phyloP scores from a whole-genome alignment of 2,329 filamentous ascomycete species.

The Colletotrichum higginsianum region DNA sequence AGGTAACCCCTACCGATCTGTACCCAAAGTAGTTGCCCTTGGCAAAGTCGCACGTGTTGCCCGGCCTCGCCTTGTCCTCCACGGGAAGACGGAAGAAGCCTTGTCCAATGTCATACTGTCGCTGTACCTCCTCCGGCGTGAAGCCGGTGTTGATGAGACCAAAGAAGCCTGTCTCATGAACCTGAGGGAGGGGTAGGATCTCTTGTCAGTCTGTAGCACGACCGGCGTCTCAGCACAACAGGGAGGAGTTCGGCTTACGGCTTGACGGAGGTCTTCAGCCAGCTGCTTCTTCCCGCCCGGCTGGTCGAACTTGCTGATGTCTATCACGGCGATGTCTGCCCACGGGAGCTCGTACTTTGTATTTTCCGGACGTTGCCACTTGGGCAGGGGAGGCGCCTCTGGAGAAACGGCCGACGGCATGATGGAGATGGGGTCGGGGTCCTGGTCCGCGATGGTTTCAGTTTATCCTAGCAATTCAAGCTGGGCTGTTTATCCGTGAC shows the following conservation, averaged over 20 bases:
- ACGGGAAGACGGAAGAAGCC: conserved; percentile 65
- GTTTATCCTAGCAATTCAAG: too few relatives aligned
- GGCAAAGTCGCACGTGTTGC: conserved; percentile 60
- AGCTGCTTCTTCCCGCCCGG: conserved; percentile 66
- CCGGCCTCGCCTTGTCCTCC: conserved; percentile 62
- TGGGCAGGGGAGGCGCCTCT: conserved; percentile 40
- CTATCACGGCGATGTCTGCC: conserved; percentile 69
- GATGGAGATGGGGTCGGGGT: background rate
- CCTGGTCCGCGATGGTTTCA: background rate
- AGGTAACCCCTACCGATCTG: conserved; percentile 48
- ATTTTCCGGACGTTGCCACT: conserved; percentile 49
- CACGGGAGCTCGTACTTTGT: conserved; percentile 53
- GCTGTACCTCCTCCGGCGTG: conserved; percentile 64
- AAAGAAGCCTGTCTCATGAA: conserved; percentile 62
- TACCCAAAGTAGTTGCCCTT: conserved; percentile 66
- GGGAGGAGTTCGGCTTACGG: conserved; percentile 51
- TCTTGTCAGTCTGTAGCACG: background rate
- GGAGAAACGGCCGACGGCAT: conserved; percentile 38
- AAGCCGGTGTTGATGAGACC: conserved; percentile 69
- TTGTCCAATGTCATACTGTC: conserved; percentile 68
- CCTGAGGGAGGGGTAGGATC: conserved; percentile 35
- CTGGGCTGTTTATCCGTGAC: background rate
- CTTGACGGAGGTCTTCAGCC: conserved; percentile 66
- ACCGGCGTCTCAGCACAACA: too few relatives aligned
- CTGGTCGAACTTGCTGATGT: conserved; percentile 62